phyloP scores from a whole-genome alignment of 345 rosid genomes.

The Salix exigua region DNA sequence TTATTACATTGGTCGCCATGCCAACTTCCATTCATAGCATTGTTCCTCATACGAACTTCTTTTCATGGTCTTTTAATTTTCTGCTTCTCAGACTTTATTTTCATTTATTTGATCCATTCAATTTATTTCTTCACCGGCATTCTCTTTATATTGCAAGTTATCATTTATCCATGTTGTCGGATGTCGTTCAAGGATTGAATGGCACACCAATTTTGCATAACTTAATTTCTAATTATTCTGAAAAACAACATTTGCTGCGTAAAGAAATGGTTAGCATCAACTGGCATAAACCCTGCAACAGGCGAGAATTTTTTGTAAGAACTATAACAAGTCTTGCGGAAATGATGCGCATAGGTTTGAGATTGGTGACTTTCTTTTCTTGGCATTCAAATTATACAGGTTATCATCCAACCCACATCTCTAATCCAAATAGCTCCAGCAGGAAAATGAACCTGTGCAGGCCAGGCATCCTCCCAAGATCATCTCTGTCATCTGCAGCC shows the following conservation, averaged over 20 bases:
- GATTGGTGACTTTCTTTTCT: background rate
- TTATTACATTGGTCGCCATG: too few relatives aligned
- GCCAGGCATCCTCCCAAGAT: constrained; percentile 11
- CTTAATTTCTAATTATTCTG: too few relatives aligned
- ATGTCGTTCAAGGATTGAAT: too few relatives aligned
- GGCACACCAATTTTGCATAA: too few relatives aligned
- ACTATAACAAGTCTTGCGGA: background rate
- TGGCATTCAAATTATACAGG: background rate
- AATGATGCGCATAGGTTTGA: background rate
- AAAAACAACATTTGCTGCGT: background rate
- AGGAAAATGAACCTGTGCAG: constrained; percentile 1
- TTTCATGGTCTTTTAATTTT: too few relatives aligned
- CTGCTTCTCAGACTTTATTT: too few relatives aligned
- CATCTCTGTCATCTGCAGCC: constrained; percentile 13
- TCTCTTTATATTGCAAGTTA: too few relatives aligned
- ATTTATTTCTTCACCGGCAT: too few relatives aligned
- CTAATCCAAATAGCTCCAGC: background rate
- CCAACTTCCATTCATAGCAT: too few relatives aligned
- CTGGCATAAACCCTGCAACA: background rate
- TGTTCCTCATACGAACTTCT: too few relatives aligned
- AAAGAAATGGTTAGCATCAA: background rate
- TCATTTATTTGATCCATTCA: too few relatives aligned
- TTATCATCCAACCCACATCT: background rate
- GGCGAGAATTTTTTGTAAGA: background rate
- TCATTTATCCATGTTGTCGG: too few relatives aligned